Base-by-base conservation (phyloP, 352 stramenopile genomes). In the Phytopythium kandeliae region DNA sequence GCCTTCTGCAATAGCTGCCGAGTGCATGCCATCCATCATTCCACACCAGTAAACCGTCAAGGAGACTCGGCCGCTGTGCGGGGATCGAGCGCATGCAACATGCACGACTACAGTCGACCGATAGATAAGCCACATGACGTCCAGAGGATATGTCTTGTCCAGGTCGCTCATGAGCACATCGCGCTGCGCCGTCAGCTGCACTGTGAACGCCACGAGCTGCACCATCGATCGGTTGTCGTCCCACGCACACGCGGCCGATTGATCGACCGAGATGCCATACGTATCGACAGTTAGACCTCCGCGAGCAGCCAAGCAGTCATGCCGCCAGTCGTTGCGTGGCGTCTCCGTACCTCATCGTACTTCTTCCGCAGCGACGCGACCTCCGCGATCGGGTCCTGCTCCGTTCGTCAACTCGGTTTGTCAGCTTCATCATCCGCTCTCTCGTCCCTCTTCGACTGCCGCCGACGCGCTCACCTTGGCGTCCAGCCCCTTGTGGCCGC, bases 151-250 rank as follows among this genome's bases (percentile, higher is more conserved):
- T 69, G 65, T 67, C 53, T 90, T 92, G 51, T 89, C 75, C 46
- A 95, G 55, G 47, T 95, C 85, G 47, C 63, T 85, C 63, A 95
- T 88, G 54, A 95, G 60, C 40, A 86, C 78, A 52, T 95, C 82
- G 5, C 85, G 82, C 58, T 93, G 80, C 5, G 82, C 85, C 6
- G 85, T 95, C 38, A 95, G 54, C 51, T 95, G 85, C 49, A 95
- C 85, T 15, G 85, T 95, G 59, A 92, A 95, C 46, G 80, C 73
- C 56, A 95, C 85, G 52, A 95, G 71, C 80, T 92, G 44, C 12
- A 26, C 22, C 31, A 31, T 31, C 28, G 28, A n/a, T n/a, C n/a
- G n/a, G n/a, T n/a, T n/a, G n/a, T n/a, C 9, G 60, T 34, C 22
- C 57, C 25, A 55, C 40, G 9, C 11, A 47, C 28, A 33, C 28